These are phyloP conservation scores for Aspergillus fumigatus DNA, from an alignment of 2,329 filamentous ascomycete genomes.

Conservation along the genomic window DNA sequence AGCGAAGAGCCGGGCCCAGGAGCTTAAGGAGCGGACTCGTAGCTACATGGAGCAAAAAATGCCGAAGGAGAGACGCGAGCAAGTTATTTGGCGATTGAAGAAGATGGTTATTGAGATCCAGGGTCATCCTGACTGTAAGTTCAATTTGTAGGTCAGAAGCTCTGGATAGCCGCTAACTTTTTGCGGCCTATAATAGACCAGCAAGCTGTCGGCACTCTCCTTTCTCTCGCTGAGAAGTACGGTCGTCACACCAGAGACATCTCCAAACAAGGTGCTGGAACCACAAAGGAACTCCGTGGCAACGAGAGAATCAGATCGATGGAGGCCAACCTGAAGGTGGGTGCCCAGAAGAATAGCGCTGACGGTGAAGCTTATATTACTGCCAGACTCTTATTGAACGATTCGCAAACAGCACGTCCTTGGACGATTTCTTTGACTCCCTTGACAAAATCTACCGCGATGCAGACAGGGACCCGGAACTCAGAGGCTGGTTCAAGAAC, in stretches of 20 bases:
- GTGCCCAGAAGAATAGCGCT: slow-evolving; percentile 33
- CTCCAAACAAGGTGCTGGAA: slow-evolving; percentile 59
- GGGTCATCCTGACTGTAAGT: slow-evolving; percentile 79
- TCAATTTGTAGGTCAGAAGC: background rate
- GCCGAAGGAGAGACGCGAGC: slow-evolving; percentile 86
- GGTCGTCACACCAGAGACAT: slow-evolving; percentile 66
- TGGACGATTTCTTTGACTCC: slow-evolving; percentile 77
- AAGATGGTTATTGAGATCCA: slow-evolving; percentile 98
- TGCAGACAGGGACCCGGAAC: slow-evolving; percentile 78
- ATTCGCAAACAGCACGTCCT: slow-evolving; percentile 90
- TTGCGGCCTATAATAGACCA: slow-evolving; percentile 52
- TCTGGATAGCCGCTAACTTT: slow-evolving; percentile 6
- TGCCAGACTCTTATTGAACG: slow-evolving; percentile 79
- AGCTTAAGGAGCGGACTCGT: slow-evolving; percentile 46
- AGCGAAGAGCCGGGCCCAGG: slow-evolving; percentile 34
- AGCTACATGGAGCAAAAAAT: slow-evolving; percentile 83
- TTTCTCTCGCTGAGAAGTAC: slow-evolving; percentile 81
- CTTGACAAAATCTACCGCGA: slow-evolving; percentile 83
- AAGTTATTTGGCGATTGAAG: slow-evolving; percentile 87
- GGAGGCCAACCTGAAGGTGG: slow-evolving; percentile 72
- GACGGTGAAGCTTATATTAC: slow-evolving; percentile 46
- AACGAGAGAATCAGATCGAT: slow-evolving; percentile 63
- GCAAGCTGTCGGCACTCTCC: slow-evolving; percentile 80
- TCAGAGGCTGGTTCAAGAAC: slow-evolving; percentile 83
- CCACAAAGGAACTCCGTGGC: slow-evolving; percentile 67